These are phyloP conservation scores for Penicillium macrosclerotiorum DNA, from an alignment of 495 filamentous ascomycete genomes.

Conservation along the genomic window DNA sequence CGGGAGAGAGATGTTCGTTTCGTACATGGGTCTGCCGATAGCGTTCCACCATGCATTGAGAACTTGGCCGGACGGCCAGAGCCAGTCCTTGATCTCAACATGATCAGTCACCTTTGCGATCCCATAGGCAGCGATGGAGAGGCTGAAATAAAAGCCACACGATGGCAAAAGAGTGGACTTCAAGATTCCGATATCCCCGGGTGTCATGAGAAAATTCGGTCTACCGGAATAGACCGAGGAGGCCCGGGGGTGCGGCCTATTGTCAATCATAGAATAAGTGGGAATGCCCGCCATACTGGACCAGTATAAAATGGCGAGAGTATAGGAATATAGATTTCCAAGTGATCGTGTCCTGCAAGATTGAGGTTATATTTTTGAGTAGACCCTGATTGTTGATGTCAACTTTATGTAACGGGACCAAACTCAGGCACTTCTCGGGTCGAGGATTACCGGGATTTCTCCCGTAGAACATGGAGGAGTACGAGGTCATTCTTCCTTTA, in stretches of 20 bases:
- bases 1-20: slow-evolving; percentile 34
- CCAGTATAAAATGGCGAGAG: too few species aligned
- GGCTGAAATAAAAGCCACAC: slow-evolving; percentile 41
- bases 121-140: slow-evolving; percentile 47
- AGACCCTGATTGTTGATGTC: not conserved
- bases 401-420: slow-evolving; percentile 1
- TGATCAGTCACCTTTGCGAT: slow-evolving; percentile 45
- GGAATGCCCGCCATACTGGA: slow-evolving; percentile 2
- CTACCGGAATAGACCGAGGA: not conserved
- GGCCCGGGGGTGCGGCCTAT: not conserved
- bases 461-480: too few species aligned
- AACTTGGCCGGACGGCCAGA: slow-evolving; percentile 54
- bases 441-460: too few species aligned
- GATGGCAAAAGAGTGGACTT: slow-evolving; percentile 51
- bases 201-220: slow-evolving; percentile 6
- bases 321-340: too few species aligned
- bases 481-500: too few species aligned
- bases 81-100: slow-evolving; percentile 56
- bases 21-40: slow-evolving; percentile 43
- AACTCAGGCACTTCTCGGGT: too few species aligned
- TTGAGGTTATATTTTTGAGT: not conserved
- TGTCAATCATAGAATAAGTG: not conserved
- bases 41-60: slow-evolving; percentile 59
- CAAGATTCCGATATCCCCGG: slow-evolving; percentile 41
- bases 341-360: too few species aligned